Evolutionary conservation across 2,329 filamentous ascomycete genomes (phyloP).

Genomic region (Paramyrothecium roridum): DNA sequence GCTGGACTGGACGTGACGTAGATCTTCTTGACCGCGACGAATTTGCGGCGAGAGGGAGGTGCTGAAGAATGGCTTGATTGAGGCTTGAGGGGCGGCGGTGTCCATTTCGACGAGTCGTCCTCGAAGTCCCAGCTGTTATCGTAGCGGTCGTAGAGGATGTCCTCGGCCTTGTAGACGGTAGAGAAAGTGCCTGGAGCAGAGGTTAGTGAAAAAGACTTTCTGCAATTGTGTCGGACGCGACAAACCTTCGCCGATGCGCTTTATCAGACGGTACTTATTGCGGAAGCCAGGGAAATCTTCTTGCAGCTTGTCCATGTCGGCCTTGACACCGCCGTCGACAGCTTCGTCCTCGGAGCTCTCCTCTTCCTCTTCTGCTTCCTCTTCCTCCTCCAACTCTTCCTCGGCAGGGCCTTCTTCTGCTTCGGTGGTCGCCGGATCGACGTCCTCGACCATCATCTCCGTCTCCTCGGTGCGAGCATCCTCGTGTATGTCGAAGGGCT

Average conservation of each 20-base stretch:
- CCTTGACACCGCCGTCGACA: slow-evolving; percentile 66
- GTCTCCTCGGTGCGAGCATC: slow-evolving; percentile 48
- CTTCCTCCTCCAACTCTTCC: slow-evolving; percentile 17
- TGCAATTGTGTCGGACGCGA: neutral
- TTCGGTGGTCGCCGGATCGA: slow-evolving; percentile 13
- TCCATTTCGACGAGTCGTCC: slow-evolving; percentile 63
- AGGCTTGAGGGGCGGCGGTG: slow-evolving; percentile 63
- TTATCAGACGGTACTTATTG: slow-evolving; percentile 83
- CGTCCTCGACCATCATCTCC: slow-evolving; percentile 44
- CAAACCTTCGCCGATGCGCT: slow-evolving; percentile 92
- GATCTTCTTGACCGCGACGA: slow-evolving; percentile 98
- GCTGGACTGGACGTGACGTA: slow-evolving; percentile 95
- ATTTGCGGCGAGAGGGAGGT: slow-evolving; percentile 37
- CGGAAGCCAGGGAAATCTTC: slow-evolving; percentile 80
- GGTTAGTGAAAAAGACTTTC: neutral
- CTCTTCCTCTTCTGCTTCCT: slow-evolving; percentile 26
- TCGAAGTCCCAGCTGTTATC: slow-evolving; percentile 84
- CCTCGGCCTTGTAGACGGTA: slow-evolving; percentile 97
- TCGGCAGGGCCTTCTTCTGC: slow-evolving; percentile 13
- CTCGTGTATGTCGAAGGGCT: slow-evolving; percentile 47
- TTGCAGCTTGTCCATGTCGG: slow-evolving; percentile 86
- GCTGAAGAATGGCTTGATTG: slow-evolving; percentile 30
- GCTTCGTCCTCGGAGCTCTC: slow-evolving; percentile 57
- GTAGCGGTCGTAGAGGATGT: slow-evolving; percentile 79
- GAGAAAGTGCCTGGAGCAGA: slow-evolving; percentile 81